phyloP scores from a whole-genome alignment of 116 monocot genomes.

The Papilionanthe hybrid region DNA sequence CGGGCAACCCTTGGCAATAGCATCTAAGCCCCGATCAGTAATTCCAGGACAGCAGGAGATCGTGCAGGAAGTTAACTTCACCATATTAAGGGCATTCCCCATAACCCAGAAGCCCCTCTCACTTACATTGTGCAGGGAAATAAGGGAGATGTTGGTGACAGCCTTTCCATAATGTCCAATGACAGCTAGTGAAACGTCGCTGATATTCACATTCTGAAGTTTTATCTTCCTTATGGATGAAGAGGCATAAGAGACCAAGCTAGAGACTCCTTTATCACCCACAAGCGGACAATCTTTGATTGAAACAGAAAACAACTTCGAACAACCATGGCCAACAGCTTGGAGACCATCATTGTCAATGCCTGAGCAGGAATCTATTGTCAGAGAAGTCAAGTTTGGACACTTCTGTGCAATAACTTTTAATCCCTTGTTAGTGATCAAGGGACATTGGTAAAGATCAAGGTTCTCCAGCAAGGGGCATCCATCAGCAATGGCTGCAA shows the following conservation, averaged over 20 bases:
- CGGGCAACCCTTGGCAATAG: constrained; percentile 66
- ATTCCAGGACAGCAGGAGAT: constrained; percentile 50
- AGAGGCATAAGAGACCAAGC: constrained; percentile 51
- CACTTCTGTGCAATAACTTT: constrained; percentile 58
- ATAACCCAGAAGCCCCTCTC: constrained; percentile 93
- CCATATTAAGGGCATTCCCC: constrained; percentile 63
- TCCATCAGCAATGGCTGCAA: constrained; percentile 50
- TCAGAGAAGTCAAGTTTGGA: constrained; percentile 47
- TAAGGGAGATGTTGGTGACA: constrained; percentile 43
- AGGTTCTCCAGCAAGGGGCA: constrained; percentile 73
- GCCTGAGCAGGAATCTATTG: constrained; percentile 44
- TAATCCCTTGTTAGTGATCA: constrained; percentile 62
- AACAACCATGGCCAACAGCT: constrained; percentile 52
- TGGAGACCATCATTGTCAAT: constrained; percentile 57
- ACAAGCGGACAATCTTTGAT: constrained; percentile 51
- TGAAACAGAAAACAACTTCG: constrained; percentile 44
- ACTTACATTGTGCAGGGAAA: constrained; percentile 29
- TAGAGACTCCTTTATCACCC: constrained; percentile 58
- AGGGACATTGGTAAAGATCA: constrained; percentile 52
- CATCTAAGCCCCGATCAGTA: constrained; percentile 56
- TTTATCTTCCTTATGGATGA: constrained; percentile 51
- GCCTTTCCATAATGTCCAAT: constrained; percentile 69
- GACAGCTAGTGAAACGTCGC: constrained; percentile 57
- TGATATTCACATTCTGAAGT: constrained; percentile 52
- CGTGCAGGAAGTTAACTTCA: constrained; percentile 41